Percentiles rank a stretch among this genome's conserved stretches.
Evolutionary conservation across 2,329 filamentous ascomycete species (phyloP).

Genomic region (Penicillium hordei): DNA sequence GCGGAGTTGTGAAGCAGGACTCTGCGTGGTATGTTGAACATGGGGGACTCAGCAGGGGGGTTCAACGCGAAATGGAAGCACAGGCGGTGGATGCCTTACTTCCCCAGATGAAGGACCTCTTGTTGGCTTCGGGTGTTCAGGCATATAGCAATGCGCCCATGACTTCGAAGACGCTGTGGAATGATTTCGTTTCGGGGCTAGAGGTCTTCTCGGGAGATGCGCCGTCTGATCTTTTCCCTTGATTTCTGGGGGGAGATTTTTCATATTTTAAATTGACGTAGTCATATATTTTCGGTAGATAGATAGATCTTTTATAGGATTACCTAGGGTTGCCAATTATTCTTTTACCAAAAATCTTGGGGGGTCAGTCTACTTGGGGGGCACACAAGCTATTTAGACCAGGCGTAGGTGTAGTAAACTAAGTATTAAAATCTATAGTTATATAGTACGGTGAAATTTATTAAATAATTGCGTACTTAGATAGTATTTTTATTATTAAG

Average conservation of each 20-base stretch:
- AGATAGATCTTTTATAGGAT: neutral
- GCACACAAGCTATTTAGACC: neutral
- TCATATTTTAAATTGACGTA: neutral
- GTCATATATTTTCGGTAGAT: neutral
- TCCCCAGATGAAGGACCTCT: slow-evolving; percentile 8
- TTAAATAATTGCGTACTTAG: neutral
- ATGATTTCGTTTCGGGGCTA: slow-evolving; percentile 9
- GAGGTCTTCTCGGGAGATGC: slow-evolving; percentile 1
- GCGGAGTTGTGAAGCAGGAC: slow-evolving; percentile 6
- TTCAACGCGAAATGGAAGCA: slow-evolving; percentile 14
- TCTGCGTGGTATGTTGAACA: slow-evolving; percentile 12
- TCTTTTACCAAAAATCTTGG: too few species aligned
- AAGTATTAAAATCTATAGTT: neutral
- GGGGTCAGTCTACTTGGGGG: too few species aligned
- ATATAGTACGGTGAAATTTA: too few species aligned
- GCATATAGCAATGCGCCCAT: slow-evolving; percentile 19
- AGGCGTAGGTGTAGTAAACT: neutral
- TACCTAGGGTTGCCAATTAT: too few species aligned
- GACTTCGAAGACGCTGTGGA: slow-evolving; percentile 10
- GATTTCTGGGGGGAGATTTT: neutral
- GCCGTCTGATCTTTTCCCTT: neutral
- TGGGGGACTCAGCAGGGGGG: slow-evolving; percentile 3
- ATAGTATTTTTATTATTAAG: neutral
- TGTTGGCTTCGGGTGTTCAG: slow-evolving; percentile 6
- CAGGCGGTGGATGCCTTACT: slow-evolving; percentile 13